phyloP scores from a whole-genome alignment of 2,329 filamentous ascomycete genomes.

The Mycosphaerella arachidis region DNA sequence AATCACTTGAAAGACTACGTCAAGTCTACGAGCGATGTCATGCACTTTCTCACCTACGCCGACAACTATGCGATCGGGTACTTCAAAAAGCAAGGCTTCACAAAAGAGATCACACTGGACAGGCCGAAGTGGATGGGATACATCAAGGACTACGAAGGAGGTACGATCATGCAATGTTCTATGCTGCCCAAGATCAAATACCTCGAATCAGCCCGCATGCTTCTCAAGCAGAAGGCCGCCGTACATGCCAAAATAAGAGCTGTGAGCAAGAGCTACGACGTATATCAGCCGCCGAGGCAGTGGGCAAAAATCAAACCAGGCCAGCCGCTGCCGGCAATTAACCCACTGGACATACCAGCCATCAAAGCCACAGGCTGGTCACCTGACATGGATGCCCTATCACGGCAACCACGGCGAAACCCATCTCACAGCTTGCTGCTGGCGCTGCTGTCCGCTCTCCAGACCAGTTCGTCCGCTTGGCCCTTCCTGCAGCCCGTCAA shows the following conservation, averaged over 20 bases:
- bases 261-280: slow-evolving; percentile 80
- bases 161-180: slow-evolving; percentile 98
- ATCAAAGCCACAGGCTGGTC: slow-evolving; percentile 93
- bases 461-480: slow-evolving; percentile 91
- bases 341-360: slow-evolving; percentile 79
- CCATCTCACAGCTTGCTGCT: slow-evolving; percentile 94
- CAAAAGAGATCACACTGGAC: slow-evolving; percentile 93
- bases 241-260: slow-evolving; percentile 93
- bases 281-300: slow-evolving; percentile 78
- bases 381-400: slow-evolving; percentile 94
- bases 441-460: slow-evolving; percentile 87
- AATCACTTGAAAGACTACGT: slow-evolving; percentile 97
- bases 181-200: slow-evolving; percentile 96
- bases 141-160: slow-evolving; percentile 98
- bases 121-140: slow-evolving; percentile 97
- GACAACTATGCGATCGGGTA: slow-evolving; percentile 99
- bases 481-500: slow-evolving; percentile 93
- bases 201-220: slow-evolving; percentile 85
- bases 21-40: slow-evolving; percentile 91
- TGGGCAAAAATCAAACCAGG: slow-evolving; percentile 65
- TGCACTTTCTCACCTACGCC: slow-evolving; percentile 98
- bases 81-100: slow-evolving; percentile 99
- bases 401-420: slow-evolving; percentile 88
- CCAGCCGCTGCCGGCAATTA: slow-evolving; percentile 59
- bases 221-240: slow-evolving; percentile 94